These are phyloP conservation scores for Phaffomyces opuntiae DNA, from an alignment of 805 yeast species.

Conservation along the genomic window DNA sequence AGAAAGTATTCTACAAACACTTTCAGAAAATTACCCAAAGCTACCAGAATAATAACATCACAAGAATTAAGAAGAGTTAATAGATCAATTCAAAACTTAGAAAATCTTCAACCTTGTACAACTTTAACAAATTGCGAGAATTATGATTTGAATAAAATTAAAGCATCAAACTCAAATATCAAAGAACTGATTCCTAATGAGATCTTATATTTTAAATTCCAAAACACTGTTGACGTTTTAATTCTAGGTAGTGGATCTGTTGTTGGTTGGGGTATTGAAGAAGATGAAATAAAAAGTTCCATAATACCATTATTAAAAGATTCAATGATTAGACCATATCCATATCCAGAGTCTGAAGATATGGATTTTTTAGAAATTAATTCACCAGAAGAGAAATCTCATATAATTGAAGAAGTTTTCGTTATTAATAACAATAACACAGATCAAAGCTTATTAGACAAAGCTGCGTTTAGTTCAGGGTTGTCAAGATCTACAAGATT, in stretches of 20 bases:
- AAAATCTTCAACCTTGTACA: conserved; percentile 42
- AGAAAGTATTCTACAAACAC: neutral
- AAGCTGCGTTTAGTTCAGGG: conserved; percentile 86
- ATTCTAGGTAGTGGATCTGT: conserved; percentile 72
- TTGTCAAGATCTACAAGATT: conserved; percentile 80
- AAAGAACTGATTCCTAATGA: conserved; percentile 52
- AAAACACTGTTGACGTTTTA: conserved; percentile 48
- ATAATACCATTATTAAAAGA: conserved; percentile 45
- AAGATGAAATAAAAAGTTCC: conserved; percentile 37
- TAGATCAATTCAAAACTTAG: neutral
- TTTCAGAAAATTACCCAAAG: conserved; percentile 7
- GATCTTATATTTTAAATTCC: conserved; percentile 48
- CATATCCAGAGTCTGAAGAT: conserved; percentile 69
- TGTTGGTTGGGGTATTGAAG: conserved; percentile 78
- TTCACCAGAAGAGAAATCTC: conserved; percentile 26
- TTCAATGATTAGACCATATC: conserved; percentile 42
- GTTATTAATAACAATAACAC: conserved; percentile 46
- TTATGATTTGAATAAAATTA: conserved; percentile 47
- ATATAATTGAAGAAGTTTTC: conserved; percentile 64
- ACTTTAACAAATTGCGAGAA: conserved; percentile 68
- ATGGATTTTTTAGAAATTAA: conserved; percentile 51
- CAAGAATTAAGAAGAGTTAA: conserved; percentile 14
- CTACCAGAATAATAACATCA: conserved; percentile 8
- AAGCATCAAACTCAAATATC: conserved; percentile 22
- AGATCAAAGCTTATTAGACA: conserved; percentile 55